Percentiles rank a stretch among this genome's conserved stretches.
Evolutionary conservation across 495 filamentous ascomycete species (phyloP).

Genomic region (Aspergillus bertholletiae): DNA sequence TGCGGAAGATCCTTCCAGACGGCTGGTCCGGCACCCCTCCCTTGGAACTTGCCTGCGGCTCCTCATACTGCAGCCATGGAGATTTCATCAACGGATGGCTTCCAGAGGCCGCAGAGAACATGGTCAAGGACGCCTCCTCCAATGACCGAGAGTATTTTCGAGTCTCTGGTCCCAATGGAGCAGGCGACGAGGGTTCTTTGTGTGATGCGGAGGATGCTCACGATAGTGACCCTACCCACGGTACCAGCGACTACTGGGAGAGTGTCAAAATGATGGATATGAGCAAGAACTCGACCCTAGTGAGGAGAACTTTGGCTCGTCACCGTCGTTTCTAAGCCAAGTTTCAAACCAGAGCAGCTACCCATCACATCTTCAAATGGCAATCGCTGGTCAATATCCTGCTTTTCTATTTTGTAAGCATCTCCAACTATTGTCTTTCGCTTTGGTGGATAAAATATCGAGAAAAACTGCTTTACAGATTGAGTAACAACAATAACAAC

Average conservation of each 20-base stretch:
- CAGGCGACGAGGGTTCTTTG: constrained; percentile 7
- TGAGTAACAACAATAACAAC: too few species aligned
- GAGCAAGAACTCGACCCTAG: background rate
- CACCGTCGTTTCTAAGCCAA: background rate
- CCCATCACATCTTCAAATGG: too few species aligned
- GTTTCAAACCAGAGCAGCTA: background rate
- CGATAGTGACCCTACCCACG: constrained; percentile 9
- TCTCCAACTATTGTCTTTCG: too few species aligned
- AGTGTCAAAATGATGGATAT: constrained; percentile 12
- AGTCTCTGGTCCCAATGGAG: constrained; percentile 7
- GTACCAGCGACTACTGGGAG: constrained; percentile 10
- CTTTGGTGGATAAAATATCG: too few species aligned
- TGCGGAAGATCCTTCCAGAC: constrained; percentile 10
- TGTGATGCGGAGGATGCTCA: constrained; percentile 7
- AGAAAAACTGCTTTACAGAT: too few species aligned
- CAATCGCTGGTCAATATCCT: background rate
- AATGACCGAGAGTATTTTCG: constrained; percentile 12
- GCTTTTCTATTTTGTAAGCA: too few species aligned
- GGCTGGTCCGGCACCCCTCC: constrained; percentile 16
- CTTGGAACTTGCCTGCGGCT: constrained; percentile 16
- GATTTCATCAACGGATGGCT: constrained; percentile 22
- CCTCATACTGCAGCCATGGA: constrained; percentile 17
- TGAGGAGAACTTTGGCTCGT: background rate
- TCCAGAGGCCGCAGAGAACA: constrained; percentile 22
- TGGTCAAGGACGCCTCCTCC: constrained; percentile 8